Evolutionary conservation across 2,329 filamentous ascomycete genomes (phyloP).

Genomic region (Thelonectria olida): DNA sequence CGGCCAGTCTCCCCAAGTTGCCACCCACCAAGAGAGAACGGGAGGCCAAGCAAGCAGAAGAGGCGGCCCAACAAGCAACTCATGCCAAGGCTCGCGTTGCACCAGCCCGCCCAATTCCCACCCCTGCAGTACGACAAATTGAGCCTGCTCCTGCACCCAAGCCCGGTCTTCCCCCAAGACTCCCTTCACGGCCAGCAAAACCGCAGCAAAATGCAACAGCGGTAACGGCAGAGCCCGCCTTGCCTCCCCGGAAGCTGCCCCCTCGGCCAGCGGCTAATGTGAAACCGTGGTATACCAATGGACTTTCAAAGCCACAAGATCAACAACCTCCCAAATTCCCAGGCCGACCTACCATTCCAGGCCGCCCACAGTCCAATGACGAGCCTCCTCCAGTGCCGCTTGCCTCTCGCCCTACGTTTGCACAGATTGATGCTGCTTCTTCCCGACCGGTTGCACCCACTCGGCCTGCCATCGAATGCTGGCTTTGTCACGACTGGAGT

Average conservation of each 20-base stretch:
- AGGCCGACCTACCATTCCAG: conserved; percentile 30
- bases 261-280: conserved; percentile 23
- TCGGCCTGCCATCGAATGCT: conserved; percentile 60
- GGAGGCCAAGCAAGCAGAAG: conserved; percentile 53
- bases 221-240: conserved; percentile 17
- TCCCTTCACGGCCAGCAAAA: conserved; percentile 60
- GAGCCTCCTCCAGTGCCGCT: conserved; percentile 63
- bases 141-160: conserved; percentile 35
- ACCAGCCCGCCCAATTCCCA: conserved; percentile 24
- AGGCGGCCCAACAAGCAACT: conserved; percentile 28
- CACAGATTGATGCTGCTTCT: conserved; percentile 59
- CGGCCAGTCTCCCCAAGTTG: conserved; percentile 65
- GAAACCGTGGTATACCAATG: conserved; percentile 29
- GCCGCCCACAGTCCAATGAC: conserved; percentile 38
- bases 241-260: conserved; percentile 29
- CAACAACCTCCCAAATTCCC: conserved; percentile 23
- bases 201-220: conserved; percentile 24
- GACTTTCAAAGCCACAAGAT: conserved; percentile 18
- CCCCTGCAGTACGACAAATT: conserved; percentile 28
- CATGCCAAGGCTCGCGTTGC: conserved; percentile 23
- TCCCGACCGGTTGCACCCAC: conserved; percentile 42
- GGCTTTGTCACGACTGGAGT: conserved; percentile 89
- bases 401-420: conserved; percentile 59
- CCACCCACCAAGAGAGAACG: conserved; percentile 64
- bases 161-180: conserved; percentile 58